phyloP scores from a whole-genome alignment of 2,329 filamentous ascomycete species.

The Fusarium redolens region DNA sequence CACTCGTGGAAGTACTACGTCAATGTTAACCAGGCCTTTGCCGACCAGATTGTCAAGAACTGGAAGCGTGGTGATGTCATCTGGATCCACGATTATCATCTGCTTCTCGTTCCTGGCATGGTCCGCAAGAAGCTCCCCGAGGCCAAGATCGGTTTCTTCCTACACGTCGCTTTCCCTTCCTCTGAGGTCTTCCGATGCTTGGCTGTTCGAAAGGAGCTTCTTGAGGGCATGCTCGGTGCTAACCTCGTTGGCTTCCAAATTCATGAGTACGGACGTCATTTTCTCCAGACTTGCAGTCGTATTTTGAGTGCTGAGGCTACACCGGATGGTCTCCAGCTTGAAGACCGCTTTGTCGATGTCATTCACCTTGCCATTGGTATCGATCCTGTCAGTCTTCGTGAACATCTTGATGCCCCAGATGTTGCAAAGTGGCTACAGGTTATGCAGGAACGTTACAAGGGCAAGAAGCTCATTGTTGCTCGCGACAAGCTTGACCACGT shows the following conservation, averaged over 20 bases:
- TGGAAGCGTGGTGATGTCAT: constrained; percentile 95
- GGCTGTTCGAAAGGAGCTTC: constrained; percentile 84
- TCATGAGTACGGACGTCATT: constrained; percentile 91
- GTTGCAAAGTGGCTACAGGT: constrained; percentile 83
- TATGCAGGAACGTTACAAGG: constrained; percentile 85
- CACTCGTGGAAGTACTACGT: constrained; percentile 97
- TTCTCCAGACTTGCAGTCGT: constrained; percentile 94
- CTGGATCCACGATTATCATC: constrained; percentile 96
- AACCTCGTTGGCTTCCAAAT: constrained; percentile 96
- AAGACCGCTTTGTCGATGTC: constrained; percentile 93
- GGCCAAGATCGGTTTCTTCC: constrained; percentile 94
- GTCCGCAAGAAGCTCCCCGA: constrained; percentile 90
- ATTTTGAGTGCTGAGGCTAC: constrained; percentile 91
- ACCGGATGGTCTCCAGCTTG: constrained; percentile 86
- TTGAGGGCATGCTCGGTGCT: constrained; percentile 92
- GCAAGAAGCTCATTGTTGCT: constrained; percentile 90
- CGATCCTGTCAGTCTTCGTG: constrained; percentile 79
- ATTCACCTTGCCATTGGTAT: constrained; percentile 89
- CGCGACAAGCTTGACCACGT: constrained; percentile 95
- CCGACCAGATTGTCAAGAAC: constrained; percentile 87
- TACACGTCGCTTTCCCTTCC: constrained; percentile 94
- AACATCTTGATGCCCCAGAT: constrained; percentile 76
- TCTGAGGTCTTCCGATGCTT: constrained; percentile 96
- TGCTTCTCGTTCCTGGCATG: constrained; percentile 89
- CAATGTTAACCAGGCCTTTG: constrained; percentile 92